phyloP scores from a whole-genome alignment of 495 filamentous ascomycete genomes.

The Trichoderma reesei region DNA sequence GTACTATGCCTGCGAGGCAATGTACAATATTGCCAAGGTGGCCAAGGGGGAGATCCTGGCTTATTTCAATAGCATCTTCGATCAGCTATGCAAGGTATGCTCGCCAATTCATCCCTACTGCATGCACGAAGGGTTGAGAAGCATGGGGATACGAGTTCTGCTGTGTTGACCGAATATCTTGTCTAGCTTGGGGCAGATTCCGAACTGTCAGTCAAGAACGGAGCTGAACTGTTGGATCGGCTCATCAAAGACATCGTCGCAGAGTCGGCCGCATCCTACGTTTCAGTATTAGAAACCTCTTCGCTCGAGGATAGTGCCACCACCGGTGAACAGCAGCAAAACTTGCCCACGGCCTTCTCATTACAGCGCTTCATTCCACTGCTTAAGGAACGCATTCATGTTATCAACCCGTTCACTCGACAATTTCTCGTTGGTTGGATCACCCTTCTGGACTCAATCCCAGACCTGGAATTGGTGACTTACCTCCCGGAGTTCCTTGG shows the following conservation, averaged over 20 bases:
- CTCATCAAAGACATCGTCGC: conserved; percentile 97
- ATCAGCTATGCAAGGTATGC: conserved; percentile 86
- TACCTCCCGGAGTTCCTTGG: conserved; percentile 87
- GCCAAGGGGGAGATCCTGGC: conserved; percentile 93
- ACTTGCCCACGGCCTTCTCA: conserved; percentile 82
- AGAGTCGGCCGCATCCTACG: conserved; percentile 90
- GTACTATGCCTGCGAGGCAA: conserved; percentile 99
- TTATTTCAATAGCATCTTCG: conserved; percentile 98
- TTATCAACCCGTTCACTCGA: conserved; percentile 86
- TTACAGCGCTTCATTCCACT: conserved; percentile 85
- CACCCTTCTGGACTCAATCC: conserved; percentile 88
- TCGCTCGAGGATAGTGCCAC: conserved; percentile 42
- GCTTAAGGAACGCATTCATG: conserved; percentile 83
- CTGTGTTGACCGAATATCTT: background rate
- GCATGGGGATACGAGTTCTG: background rate
- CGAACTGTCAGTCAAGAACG: conserved; percentile 96
- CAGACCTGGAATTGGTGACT: conserved; percentile 88
- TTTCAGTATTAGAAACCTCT: conserved; percentile 69
- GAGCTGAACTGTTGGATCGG: conserved; percentile 90
- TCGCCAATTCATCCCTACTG: background rate
- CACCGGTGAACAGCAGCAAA: conserved; percentile 38
- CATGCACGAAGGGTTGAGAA: background rate
- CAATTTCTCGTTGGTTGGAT: conserved; percentile 97
- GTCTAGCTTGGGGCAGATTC: conserved; percentile 84
- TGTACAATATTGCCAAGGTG: conserved; percentile 99